These are phyloP conservation scores for Sphaceloma murrayae DNA, from an alignment of 2,329 filamentous ascomycete species.

Conservation along the genomic window DNA sequence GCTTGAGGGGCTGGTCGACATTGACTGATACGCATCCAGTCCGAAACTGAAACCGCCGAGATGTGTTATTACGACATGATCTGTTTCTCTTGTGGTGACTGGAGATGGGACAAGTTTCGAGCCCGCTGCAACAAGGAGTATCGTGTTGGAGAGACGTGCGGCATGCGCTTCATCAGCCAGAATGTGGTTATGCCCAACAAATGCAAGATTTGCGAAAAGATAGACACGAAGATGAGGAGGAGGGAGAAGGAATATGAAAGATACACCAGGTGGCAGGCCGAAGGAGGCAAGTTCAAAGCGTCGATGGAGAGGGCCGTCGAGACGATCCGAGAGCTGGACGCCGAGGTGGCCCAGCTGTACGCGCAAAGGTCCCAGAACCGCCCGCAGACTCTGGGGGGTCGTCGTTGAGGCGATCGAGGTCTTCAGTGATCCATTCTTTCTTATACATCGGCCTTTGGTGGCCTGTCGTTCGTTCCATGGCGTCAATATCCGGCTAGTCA, in stretches of 20 bases:
- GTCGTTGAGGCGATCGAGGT: constrained; percentile 2
- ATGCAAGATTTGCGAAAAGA: constrained; percentile 83
- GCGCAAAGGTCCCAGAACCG: constrained; percentile 18
- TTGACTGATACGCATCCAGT: constrained; percentile 20
- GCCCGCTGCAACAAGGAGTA: constrained; percentile 92
- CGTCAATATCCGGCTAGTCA: background rate
- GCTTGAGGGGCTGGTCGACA: background rate
- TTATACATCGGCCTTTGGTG: no score
- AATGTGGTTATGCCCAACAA: constrained; percentile 63
- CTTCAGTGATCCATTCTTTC: no score
- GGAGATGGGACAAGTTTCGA: constrained; percentile 89
- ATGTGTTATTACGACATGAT: constrained; percentile 98
- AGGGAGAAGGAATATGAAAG: constrained; percentile 65
- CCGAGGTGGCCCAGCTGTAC: constrained; percentile 56
- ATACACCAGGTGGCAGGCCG: constrained; percentile 65
- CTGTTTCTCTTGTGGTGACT: constrained; percentile 76
- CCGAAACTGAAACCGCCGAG: constrained; percentile 28
- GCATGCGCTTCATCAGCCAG: constrained; percentile 60
- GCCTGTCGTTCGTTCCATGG: no score
- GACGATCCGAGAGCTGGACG: constrained; percentile 61
- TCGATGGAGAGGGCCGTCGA: constrained; percentile 59
- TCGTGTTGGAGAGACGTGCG: constrained; percentile 91
- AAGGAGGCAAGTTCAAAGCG: constrained; percentile 52
- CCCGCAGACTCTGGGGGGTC: background rate
- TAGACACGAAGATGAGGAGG: constrained; percentile 72